Conservation (phyloP, 1,284 basidiomycete genomes). For the Schizophyllum commune region DNA sequence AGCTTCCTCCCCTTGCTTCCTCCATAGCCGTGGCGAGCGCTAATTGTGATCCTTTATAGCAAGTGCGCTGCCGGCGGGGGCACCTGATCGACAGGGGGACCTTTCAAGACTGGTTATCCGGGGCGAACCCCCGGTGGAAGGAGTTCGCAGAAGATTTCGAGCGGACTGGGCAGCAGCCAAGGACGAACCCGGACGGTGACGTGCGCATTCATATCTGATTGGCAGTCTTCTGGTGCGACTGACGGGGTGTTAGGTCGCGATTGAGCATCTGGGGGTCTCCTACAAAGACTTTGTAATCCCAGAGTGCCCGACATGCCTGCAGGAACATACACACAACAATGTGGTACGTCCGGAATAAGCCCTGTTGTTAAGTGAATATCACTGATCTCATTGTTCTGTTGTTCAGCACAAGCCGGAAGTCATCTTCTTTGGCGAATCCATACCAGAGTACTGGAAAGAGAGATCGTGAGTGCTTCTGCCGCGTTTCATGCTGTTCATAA, state of each 20-base stretch:
- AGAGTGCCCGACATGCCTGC: conserved; percentile 57
- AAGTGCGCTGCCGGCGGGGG: conserved; percentile 65
- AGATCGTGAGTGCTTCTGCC: conserved; percentile 50
- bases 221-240: background rate
- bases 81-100: conserved; percentile 59
- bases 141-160: conserved; percentile 63
- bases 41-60: conserved; percentile 29
- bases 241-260: conserved; percentile 50
- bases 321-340: conserved; percentile 44
- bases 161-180: conserved; percentile 50
- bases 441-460: conserved; percentile 52
- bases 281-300: conserved; percentile 79
- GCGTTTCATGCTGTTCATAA: background rate
- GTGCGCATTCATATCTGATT: conserved; percentile 34
- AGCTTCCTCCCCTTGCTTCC: conserved; percentile 14
- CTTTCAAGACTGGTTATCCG: conserved; percentile 71
- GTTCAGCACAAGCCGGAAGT: conserved; percentile 74
- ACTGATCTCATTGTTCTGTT: background rate
- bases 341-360: conserved; percentile 32
- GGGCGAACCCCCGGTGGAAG: conserved; percentile 76
- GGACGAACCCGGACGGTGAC: conserved; percentile 91
- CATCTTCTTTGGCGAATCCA: conserved; percentile 87
- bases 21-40: background rate
- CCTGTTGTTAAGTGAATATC: conserved; percentile 1
- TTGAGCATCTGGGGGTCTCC: conserved; percentile 59